Conservation (phyloP, 1,284 basidiomycete species). For the Exobasidium cylindrosporum region DNA sequence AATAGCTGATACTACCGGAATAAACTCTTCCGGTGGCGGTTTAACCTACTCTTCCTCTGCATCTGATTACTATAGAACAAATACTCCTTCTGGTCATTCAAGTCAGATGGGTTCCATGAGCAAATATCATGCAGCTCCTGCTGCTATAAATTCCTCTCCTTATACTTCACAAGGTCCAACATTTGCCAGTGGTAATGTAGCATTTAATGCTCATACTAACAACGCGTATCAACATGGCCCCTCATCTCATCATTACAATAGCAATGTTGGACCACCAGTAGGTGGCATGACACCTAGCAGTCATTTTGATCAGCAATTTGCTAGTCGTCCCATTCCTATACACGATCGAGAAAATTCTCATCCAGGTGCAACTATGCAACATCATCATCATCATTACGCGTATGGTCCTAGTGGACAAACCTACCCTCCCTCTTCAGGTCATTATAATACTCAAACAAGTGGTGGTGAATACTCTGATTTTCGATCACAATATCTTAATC, state of each 20-base stretch:
- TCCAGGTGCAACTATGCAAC: neutral
- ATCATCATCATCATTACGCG: neutral
- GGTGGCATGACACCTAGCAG: neutral
- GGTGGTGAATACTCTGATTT: slow-evolving; percentile 11
- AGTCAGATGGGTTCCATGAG: neutral
- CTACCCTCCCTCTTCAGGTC: neutral
- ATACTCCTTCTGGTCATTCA: neutral
- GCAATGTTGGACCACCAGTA: neutral
- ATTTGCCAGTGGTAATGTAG: neutral
- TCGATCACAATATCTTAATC: slow-evolving; percentile 32
- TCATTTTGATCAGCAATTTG: no score
- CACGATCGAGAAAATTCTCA: neutral
- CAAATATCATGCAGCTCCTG: neutral
- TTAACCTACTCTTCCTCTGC: neutral
- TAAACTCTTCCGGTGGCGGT: neutral
- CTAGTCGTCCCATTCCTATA: no score
- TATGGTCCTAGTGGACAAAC: neutral
- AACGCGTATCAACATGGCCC: neutral
- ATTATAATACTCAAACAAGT: neutral
- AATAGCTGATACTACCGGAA: neutral
- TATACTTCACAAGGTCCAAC: neutral
- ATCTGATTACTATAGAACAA: neutral
- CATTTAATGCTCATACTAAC: neutral
- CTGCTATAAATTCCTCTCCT: neutral
- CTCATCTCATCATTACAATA: neutral